Evolutionary conservation across 2,329 filamentous ascomycete genomes (phyloP).

Genomic region (Zalaria sp.): DNA sequence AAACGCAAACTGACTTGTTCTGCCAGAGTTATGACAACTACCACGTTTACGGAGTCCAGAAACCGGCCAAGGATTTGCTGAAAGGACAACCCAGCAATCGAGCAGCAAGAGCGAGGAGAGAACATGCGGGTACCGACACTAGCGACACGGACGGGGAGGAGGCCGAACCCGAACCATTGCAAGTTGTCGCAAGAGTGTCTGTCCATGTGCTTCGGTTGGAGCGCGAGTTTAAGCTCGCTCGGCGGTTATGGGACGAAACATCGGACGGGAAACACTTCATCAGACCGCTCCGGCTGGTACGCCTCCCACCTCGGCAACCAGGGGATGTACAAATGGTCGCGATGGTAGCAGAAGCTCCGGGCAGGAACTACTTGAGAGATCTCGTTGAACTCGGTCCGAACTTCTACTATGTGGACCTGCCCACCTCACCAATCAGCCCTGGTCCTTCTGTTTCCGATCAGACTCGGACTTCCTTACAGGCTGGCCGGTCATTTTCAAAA

Average conservation of each 20-base stretch:
- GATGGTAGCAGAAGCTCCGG: conserved; percentile 67
- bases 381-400: conserved; percentile 64
- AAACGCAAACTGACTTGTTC: neutral
- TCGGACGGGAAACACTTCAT: conserved; percentile 67
- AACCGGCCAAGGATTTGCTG: conserved; percentile 24
- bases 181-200: conserved; percentile 68
- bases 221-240: conserved; percentile 67
- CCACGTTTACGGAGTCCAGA: conserved; percentile 33
- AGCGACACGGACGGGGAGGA: neutral
- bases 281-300: conserved; percentile 65
- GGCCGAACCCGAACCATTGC: too few relatives aligned
- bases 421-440: conserved; percentile 3
- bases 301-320: conserved; percentile 51
- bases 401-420: conserved; percentile 20
- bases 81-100: conserved; percentile 2
- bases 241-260: conserved; percentile 33
- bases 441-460: too few relatives aligned
- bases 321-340: conserved; percentile 62
- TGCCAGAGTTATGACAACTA: conserved; percentile 75
- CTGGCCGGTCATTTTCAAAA: neutral
- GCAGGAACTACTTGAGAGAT: conserved; percentile 55
- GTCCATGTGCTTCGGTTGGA: conserved; percentile 73
- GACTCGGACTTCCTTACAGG: neutral
- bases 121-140: conserved; percentile 1
- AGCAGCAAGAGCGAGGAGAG: conserved; percentile 2